Conservation (phyloP, 441 rosid species). For the Pelargonium cotyledonis region DNA sequence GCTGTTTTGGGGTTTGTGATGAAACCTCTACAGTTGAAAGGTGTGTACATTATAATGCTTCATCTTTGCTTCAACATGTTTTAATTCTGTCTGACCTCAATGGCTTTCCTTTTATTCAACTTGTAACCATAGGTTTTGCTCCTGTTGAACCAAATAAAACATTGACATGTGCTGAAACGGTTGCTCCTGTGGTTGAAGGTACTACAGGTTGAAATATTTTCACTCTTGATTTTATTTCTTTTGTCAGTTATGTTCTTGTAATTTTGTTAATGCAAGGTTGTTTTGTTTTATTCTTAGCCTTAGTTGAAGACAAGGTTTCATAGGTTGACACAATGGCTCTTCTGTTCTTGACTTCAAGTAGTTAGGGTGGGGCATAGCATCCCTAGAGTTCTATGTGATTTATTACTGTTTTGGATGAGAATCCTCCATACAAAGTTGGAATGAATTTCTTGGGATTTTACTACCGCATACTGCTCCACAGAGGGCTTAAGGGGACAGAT, state of each 20-base stretch:
- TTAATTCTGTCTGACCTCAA: background rate
- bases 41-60: constrained; percentile 27
- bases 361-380: background rate
- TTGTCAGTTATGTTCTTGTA: background rate
- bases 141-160: constrained; percentile 39
- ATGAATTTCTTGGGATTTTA: no score
- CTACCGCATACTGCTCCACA: no score
- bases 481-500: no score
- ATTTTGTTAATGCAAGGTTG: background rate
- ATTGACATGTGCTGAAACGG: constrained; percentile 33
- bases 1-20: constrained; percentile 61
- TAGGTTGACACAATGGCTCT: background rate
- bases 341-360: background rate
- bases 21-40: constrained; percentile 86
- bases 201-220: constrained; percentile 12
- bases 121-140: constrained; percentile 55
- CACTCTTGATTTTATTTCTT: background rate
- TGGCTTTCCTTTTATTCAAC: constrained; percentile 15
- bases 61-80: constrained; percentile 11
- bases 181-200: constrained; percentile 41
- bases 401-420: no score
- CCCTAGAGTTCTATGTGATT: background rate
- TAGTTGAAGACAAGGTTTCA: background rate
- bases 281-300: background rate
- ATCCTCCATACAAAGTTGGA: no score